These are phyloP conservation scores for Kwoniella pini DNA, from an alignment of 768 basidiomycete species.

Conservation along the genomic window DNA sequence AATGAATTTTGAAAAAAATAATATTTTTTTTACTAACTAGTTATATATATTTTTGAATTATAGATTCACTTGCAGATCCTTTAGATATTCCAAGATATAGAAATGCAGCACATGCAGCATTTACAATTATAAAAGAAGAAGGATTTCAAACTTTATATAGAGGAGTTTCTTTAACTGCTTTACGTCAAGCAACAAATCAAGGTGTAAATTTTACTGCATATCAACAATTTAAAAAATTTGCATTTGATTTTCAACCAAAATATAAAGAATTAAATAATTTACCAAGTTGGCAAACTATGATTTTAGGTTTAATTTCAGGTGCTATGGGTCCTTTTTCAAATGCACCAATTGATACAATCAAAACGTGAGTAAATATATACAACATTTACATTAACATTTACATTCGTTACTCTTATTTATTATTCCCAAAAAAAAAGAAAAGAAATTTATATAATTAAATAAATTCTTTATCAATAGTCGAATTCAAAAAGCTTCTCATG, in stretches of 20 bases:
- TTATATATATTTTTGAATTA: too few relatives aligned
- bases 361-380: conserved; percentile 76
- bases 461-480: too few relatives aligned
- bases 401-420: too few relatives aligned
- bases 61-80: conserved; percentile 88
- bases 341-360: conserved; percentile 74
- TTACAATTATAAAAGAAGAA: conserved; percentile 90
- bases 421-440: too few relatives aligned
- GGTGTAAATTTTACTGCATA: conserved; percentile 98
- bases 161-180: conserved; percentile 87
- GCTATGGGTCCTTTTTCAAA: conserved; percentile 99
- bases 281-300: conserved; percentile 93
- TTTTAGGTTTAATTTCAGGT: conserved; percentile 91
- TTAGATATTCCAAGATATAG: conserved; percentile 83
- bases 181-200: conserved; percentile 97
- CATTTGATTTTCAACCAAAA: conserved; percentile 75
- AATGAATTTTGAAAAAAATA: too few relatives aligned
- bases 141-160: conserved; percentile 81
- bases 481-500: conserved; percentile 77
- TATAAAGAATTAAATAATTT: conserved; percentile 62
- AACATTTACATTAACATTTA: too few relatives aligned
- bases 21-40: too few relatives aligned
- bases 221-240: conserved; percentile 89
- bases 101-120: conserved; percentile 95
- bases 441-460: too few relatives aligned